Evolutionary conservation across 1,284 basidiomycete genomes (phyloP).

Genomic region (Gymnopus androsaceus): DNA sequence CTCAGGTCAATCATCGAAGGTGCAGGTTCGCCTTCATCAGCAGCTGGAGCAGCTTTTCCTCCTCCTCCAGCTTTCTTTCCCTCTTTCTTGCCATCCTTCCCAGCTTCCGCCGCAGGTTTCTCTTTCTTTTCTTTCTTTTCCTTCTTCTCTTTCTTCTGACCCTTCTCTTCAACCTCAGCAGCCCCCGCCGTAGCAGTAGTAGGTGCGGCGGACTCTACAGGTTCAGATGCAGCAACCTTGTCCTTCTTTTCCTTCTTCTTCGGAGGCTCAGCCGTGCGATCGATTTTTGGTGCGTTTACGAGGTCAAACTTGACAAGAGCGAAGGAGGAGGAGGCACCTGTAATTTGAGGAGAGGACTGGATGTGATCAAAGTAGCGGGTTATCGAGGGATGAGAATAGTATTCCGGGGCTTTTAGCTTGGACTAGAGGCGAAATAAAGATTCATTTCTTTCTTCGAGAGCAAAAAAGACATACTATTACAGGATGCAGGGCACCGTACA

Average conservation of each 20-base stretch:
- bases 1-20: conserved; percentile 95
- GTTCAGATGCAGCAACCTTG: conserved; percentile 40
- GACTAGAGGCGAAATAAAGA: conserved; percentile 44
- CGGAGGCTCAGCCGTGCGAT: conserved; percentile 70
- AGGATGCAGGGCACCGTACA: conserved; percentile 84
- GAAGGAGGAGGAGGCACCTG: conserved; percentile 59
- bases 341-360: conserved; percentile 65
- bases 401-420: conserved; percentile 63
- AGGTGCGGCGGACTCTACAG: conserved; percentile 29
- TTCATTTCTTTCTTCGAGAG: no score
- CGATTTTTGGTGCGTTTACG: conserved; percentile 69
- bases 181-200: neutral
- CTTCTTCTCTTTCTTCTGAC: conserved; percentile 49
- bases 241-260: conserved; percentile 83
- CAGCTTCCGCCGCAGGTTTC: conserved; percentile 25
- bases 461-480: conserved; percentile 57
- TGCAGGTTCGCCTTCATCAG: conserved; percentile 74
- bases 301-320: conserved; percentile 70
- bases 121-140: conserved; percentile 51
- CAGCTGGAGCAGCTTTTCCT: conserved; percentile 45
- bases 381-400: conserved; percentile 77
- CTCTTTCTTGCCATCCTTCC: conserved; percentile 36
- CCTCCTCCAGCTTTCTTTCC: conserved; percentile 45
- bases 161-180: conserved; percentile 23
- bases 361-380: conserved; percentile 94